Evolutionary conservation across 1,139 yeast genomes (phyloP).

Genomic region (Lipomyces yarrowii): DNA sequence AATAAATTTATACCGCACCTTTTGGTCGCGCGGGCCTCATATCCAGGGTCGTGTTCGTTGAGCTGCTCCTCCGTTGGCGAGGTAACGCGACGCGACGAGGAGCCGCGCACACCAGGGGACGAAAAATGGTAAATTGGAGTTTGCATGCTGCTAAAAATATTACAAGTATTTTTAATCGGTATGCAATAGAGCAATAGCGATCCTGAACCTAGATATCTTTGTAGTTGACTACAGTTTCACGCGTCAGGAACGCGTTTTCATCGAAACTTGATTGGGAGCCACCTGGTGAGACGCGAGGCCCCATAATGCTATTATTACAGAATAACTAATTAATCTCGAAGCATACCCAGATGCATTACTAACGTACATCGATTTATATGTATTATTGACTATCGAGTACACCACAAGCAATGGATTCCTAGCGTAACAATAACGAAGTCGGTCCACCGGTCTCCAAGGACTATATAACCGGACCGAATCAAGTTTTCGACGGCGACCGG

Average conservation of each 20-base stretch:
- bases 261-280: not conserved
- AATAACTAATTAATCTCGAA: not conserved
- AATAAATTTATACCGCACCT: too few relatives aligned
- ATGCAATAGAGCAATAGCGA: not conserved
- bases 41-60: too few relatives aligned
- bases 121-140: not conserved
- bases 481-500: not conserved
- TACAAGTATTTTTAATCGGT: not conserved
- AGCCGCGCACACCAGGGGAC: not conserved
- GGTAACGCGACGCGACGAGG: not conserved
- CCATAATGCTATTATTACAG: not conserved
- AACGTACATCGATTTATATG: not conserved
- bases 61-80: not conserved
- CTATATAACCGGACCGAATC: not conserved
- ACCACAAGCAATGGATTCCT: not conserved
- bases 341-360: not conserved
- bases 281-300: not conserved
- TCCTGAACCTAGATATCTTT: not conserved
- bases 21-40: too few relatives aligned
- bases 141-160: too few relatives aligned
- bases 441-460: constrained; percentile 1
- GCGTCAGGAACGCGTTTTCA: not conserved
- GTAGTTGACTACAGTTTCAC: too few relatives aligned
- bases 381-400: not conserved
- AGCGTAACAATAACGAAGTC: not conserved